Evolutionary conservation across 208 protist species (phyloP), one percentile per base, ranked within the genome.

Genomic region (Herpetomonas muscarum): DNA sequence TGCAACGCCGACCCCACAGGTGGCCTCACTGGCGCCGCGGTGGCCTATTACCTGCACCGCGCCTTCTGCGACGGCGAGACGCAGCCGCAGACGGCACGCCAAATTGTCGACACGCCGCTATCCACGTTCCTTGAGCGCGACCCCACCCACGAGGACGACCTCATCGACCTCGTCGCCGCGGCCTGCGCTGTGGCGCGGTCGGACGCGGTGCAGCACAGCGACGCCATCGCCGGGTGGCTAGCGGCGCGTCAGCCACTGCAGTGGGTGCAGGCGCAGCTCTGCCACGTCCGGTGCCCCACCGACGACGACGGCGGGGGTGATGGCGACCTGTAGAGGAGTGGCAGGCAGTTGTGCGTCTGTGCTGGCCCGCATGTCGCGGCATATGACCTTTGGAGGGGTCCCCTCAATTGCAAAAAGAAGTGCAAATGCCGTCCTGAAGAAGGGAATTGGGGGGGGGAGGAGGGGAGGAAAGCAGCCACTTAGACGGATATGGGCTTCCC

Each of bases 81-180:
- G 21, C 64, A 79, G 30, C 79, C 74, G n/a, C 30, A 25, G 12
- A 76, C 55, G 0, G 73, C 71, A 51, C 47, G 22, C 21, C 73
- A 69, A 32, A 59, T 79, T 17, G 70, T 70, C 15, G 25, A 41
- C 34, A 74, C 57, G 28, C 58, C 57, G 28, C 79, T 62, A 54
- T 70, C 54, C 29, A 15, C 52, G 15, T 29, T 74, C 17, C 64
- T 75, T 36, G 74, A 75, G 19, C 70, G 68, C 22, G 51, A 68
- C 44, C 74, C 74, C 1, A 46, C 46, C 7, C 19, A 66, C 30
- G 79, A 81, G 36, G 79, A 85, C 57, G 64, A 66, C 10, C 63
- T 85, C 26, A 63, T 65, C 7, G 66, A 62, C 24, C 25, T 67
- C 47, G 57, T 81, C 17, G 53, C 34, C 32, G 21, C 54, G 0